Evolutionary conservation across 495 filamentous ascomycete genomes (phyloP), one percentile per base, ranked within the genome.

Genomic region (Aspergillus hancockii): DNA sequence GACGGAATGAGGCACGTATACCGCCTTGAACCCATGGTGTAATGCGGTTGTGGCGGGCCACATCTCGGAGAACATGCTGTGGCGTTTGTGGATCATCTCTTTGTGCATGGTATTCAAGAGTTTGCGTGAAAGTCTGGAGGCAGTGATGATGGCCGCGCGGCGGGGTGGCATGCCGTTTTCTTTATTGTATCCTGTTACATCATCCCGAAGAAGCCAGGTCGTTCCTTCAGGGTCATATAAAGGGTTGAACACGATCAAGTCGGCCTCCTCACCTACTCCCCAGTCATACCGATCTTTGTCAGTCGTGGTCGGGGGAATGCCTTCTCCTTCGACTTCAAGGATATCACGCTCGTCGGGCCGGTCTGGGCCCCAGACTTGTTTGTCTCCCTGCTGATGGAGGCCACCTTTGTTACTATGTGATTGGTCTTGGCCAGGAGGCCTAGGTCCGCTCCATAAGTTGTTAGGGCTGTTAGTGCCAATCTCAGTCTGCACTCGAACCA

Each of bases 21-120:
- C 94, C 47, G 91, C 94, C 75, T 98, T 98, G 78, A 91, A 85
- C 12, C 94, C 94, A 68, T 98, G 94, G 54, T 98, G 95, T 4
- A 98, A 80, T 8, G 93, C 90, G 5, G 86, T 81, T 0, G 89
- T 90, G 18, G 88, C 88, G 0, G 93, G 89, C 90, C 90, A 97
- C 92, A 97, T 97, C 71, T 98, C 94, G 0, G 90, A 89, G 76
- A 96, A 98, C 75, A 94, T 93, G 62, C 88, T 88, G 73, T 93
- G 93, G 52, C 88, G 90, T 54, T 87, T 80, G 64, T 90, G 81
- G 3, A 83, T 83, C 22, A 90, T 96, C 67, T 97, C 93, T 55
- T 83, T 81, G 76, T 98, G 94, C 94, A 98, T 98, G 22, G 86
- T 87, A 46, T 79, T 69, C 31, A 98, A 83, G 3, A 98, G 83